Evolutionary conservation across 2,329 filamentous ascomycete genomes (phyloP), one percentile per base, ranked within the genome.

Genomic region (Cryphonectria nitschkei): DNA sequence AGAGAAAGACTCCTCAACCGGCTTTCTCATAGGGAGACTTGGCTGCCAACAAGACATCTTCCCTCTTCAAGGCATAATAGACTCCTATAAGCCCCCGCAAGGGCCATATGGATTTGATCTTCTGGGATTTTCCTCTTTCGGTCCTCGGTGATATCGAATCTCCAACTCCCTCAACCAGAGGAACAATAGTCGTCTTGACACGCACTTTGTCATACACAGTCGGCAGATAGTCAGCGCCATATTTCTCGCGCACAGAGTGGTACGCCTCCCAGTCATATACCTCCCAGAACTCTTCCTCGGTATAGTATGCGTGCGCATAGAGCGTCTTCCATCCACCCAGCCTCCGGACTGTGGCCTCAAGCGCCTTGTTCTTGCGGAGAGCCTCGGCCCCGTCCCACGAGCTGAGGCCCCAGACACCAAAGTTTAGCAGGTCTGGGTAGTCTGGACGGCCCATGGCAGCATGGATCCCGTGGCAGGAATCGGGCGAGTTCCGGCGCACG

Each of bases 231-330:
- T 81, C 80, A 0, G 91, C 90, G 5, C 82, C 80, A 75, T 92
- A 93, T 76, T 86, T 88, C 34, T 79, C 77, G 26, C 90, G 81
- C 67, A 92, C 79, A 2, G 76, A 78, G 61, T 91, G 86, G 73
- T 93, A 92, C 76, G 87, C 87, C 9, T 80, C 75, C 52, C 84
- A 82, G 76, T 91, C 86, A 72, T 92, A 93, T 68, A 87, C 83
- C 13, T 81, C 78, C 90, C 90, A 92, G 77, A 93, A 93, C 74
- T 93, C 90, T 0, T 87, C 84, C 76, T 91, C 87, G 3, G 84
- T 87, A 77, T 92, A 92, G 78, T 90, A 92, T 0, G 89, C 88
- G 70, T 92, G 90, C 0, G 90, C 89, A 73, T 93, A 93, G 1
- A 93, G 80, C 83, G 89, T 92, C 79, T 92, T 92, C 82, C 88